Evolutionary conservation across 2,329 filamentous ascomycete genomes (phyloP).

Genomic region (Metarhizium rileyi): DNA sequence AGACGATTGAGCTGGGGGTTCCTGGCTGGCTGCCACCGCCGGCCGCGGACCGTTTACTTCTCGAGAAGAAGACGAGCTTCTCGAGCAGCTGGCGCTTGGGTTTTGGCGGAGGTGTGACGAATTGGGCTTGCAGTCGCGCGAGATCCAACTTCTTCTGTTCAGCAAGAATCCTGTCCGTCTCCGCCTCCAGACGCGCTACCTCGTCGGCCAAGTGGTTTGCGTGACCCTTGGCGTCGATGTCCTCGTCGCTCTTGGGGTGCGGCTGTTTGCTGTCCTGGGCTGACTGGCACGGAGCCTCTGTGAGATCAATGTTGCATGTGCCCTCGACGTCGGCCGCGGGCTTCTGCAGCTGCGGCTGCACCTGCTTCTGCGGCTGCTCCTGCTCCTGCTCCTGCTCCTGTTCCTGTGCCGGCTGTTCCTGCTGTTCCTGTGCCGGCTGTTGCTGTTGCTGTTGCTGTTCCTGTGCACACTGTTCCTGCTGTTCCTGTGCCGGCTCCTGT

Average conservation of each 20-base stretch:
- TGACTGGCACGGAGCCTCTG: not conserved
- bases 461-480: no score
- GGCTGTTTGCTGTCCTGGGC: not conserved
- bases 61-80: conserved; percentile 37
- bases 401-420: no score
- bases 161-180: conserved; percentile 37
- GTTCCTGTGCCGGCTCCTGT: no score
- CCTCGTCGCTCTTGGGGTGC: not conserved
- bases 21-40: conserved; percentile 18
- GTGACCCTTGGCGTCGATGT: not conserved
- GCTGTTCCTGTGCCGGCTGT: no score
- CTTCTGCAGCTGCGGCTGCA: not conserved
- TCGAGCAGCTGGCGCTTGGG: conserved; percentile 33
- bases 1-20: conserved; percentile 23
- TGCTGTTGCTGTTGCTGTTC: no score
- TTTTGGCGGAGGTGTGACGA: conserved; percentile 23
- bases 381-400: no score
- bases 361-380: no score
- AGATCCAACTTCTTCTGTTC: conserved; percentile 41
- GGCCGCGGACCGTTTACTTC: conserved; percentile 29
- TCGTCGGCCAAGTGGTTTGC: conserved; percentile 24
- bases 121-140: conserved; percentile 33
- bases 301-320: not conserved
- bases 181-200: conserved; percentile 34
- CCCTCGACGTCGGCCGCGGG: not conserved